Percentiles rank a stretch among this genome's conserved stretches.
Conservation (phyloP, 371 early-diverging fungal genomes). For the Entomophthora muscae region DNA sequence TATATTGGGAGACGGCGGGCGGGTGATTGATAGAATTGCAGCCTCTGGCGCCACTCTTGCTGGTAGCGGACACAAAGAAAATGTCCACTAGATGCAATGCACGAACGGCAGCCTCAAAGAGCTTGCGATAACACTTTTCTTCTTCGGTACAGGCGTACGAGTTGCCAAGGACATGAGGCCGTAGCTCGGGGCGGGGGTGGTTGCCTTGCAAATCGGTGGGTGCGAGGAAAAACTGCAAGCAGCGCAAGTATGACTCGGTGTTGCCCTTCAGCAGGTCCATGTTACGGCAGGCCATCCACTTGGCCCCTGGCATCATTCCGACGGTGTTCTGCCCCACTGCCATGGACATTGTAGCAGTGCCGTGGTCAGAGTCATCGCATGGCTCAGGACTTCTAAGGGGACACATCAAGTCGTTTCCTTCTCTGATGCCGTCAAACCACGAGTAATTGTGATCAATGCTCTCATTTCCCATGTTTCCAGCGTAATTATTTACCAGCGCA, state of each 20-base stretch:
- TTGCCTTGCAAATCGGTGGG: not conserved
- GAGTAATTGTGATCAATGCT: not conserved
- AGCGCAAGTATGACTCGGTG: constrained; percentile 1
- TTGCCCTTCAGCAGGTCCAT: not conserved
- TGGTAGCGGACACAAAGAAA: not conserved
- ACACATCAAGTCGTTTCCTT: not conserved
- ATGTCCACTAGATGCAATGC: not conserved
- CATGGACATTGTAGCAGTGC: not conserved
- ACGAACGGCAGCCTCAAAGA: not conserved
- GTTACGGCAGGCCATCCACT: constrained; percentile 6
- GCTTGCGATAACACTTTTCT: not conserved
- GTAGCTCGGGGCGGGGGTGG: not conserved
- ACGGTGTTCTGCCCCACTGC: not conserved
- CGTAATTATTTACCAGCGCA: not conserved
- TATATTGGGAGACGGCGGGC: not conserved
- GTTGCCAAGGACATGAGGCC: constrained; percentile 3
- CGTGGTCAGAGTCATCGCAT: constrained; percentile 2
- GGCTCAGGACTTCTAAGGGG: not conserved
- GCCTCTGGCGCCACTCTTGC: not conserved
- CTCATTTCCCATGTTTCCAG: not conserved
- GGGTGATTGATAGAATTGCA: not conserved
- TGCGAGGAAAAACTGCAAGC: constrained; percentile 1
- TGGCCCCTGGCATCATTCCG: not conserved
- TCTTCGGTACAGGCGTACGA: not conserved
- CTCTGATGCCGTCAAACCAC: not conserved